Evolutionary conservation across 768 basidiomycete species (phyloP), one percentile per base, ranked within the genome.

Genomic region (Mycena venus): DNA sequence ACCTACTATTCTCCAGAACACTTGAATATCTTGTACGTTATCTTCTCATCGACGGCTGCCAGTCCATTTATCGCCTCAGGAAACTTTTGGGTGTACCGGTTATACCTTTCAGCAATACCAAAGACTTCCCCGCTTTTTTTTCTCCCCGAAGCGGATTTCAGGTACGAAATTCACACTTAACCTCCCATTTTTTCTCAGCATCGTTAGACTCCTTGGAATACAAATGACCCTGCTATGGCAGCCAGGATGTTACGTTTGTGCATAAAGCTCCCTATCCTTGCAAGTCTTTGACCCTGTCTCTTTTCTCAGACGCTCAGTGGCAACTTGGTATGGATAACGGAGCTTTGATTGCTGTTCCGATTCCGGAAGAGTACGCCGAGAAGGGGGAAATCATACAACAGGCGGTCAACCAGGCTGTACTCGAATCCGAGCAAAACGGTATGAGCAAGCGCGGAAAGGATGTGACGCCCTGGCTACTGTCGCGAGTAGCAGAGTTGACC

Each of bases 61-160:
- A 27, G 23, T 5, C 15, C 29, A 55, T 38, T 71, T 42, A 61
- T 32, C 23, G 21, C 42, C 70, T 31, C 75, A 98, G 96, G 98
- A 99, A 91, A 97, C 97, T 0, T n/a, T 90, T 97, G 42, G 98
- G 98, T 3, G 96, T 99, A 15, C 96, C 96, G 2, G 97, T 98
- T 1, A 82, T 97, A 5, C 90, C 95, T 0, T 97, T 95, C 77
- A 91, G 92, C 1, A 79, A 89, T 55, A 91, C 92, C 0, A 86
- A 89, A 21, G 95, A 97, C 77, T 99, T 99, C 77, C 98, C 98
- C 2, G 98, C 97, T 0, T 99, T 99, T 85, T 99, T 96, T 82
- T 90, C 91, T 15, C 93, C 94, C 21, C 86, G 86, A 62, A 97
- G 96, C 75, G 98, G 98, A 1, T 92, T 93, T 80, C 86, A 94